phyloP scores from a whole-genome alignment of 768 basidiomycete genomes.

The Sporobolomyces pararoseus region DNA sequence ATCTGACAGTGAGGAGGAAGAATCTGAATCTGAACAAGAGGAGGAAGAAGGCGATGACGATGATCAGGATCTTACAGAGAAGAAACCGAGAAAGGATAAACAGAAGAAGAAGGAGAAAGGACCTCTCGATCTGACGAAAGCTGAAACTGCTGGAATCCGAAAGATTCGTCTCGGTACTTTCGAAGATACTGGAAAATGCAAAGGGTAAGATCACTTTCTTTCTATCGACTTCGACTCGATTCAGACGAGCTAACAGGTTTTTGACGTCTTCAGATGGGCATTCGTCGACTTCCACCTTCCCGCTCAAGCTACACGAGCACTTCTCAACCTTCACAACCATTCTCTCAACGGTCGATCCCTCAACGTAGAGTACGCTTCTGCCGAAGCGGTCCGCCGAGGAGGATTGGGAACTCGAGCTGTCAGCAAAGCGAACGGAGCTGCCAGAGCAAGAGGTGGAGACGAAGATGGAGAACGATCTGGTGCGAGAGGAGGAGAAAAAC shows the following conservation, averaged over 20 bases:
- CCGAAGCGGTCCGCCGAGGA: constrained; percentile 83
- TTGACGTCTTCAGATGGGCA: constrained; percentile 64
- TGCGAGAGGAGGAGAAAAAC: not conserved
- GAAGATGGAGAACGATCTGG: not conserved
- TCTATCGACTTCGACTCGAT: not conserved
- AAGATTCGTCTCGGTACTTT: constrained; percentile 93
- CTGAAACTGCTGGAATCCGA: constrained; percentile 52
- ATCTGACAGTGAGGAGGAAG: constrained; percentile 40
- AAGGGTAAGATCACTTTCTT: constrained; percentile 64
- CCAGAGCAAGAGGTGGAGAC: not conserved
- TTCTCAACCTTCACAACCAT: constrained; percentile 81
- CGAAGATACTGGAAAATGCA: constrained; percentile 89
- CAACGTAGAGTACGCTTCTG: constrained; percentile 81
- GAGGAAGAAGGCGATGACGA: constrained; percentile 45
- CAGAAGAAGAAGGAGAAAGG: constrained; percentile 22
- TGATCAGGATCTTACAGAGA: constrained; percentile 36
- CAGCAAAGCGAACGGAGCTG: constrained; percentile 10
- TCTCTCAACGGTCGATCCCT: constrained; percentile 70
- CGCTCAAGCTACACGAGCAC: constrained; percentile 73
- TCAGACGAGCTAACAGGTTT: not conserved
- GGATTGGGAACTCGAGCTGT: constrained; percentile 51
- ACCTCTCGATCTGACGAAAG: constrained; percentile 27
- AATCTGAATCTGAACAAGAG: constrained; percentile 36
- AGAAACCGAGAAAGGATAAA: constrained; percentile 21
- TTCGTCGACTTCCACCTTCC: constrained; percentile 83